Percentiles rank a stretch among this genome's conserved stretches.
These are phyloP conservation scores for Dendrobium catenatum DNA, from an alignment of 106 monocot genomes.

Conservation along the genomic window DNA sequence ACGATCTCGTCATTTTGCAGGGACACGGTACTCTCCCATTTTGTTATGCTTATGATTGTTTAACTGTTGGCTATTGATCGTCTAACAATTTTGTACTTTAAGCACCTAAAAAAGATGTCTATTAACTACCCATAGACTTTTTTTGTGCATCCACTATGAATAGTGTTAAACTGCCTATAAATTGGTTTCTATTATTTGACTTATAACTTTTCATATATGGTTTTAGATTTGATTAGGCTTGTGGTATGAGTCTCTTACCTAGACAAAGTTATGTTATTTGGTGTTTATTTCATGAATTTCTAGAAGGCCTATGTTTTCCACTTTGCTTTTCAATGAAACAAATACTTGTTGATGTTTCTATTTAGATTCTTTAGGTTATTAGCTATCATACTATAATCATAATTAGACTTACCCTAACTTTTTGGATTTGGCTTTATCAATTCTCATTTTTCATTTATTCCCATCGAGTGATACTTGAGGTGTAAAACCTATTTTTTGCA, in stretches of 20 bases:
- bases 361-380: no score
- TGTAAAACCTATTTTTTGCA: no score
- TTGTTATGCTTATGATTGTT: not conserved
- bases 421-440: no score
- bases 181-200: not conserved
- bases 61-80: not conserved
- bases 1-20: constrained; percentile 97
- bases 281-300: not conserved
- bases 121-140: not conserved
- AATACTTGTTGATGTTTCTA: no score
- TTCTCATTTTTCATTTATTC: no score
- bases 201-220: not conserved
- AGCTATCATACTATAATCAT: no score
- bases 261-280: not conserved
- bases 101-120: not conserved
- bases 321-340: no score
- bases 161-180: not conserved
- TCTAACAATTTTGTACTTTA: not conserved
- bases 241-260: not conserved
- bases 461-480: no score
- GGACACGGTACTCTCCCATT: constrained; percentile 64
- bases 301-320: no score
- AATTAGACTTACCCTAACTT: no score
- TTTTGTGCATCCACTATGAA: not conserved
- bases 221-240: not conserved